Evolutionary conservation across 305 asterid genomes (phyloP).

Genomic region (Plantago coronopus): DNA sequence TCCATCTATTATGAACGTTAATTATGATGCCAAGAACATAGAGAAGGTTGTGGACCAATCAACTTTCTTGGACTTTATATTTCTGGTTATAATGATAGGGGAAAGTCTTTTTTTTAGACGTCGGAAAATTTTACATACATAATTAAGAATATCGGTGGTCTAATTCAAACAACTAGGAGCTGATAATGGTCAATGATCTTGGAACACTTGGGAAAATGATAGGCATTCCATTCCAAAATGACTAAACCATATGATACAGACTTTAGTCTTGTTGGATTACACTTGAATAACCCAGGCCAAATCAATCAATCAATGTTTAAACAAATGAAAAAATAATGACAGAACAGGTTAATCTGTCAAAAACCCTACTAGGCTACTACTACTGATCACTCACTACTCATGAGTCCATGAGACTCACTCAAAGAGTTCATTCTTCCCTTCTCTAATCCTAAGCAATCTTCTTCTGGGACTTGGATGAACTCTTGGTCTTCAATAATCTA

Average conservation of each 20-base stretch:
- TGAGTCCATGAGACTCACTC: neutral
- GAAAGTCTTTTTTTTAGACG: no score
- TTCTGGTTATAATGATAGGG: no score
- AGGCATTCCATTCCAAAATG: neutral
- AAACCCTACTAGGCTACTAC: no score
- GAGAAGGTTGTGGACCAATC: no score
- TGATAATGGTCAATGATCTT: neutral
- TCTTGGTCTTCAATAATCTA: constrained; percentile 6
- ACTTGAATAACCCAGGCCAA: constrained; percentile 41
- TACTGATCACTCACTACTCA: constrained; percentile 9
- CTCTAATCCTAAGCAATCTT: neutral
- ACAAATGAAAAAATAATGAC: constrained; percentile 52
- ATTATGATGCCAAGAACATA: no score
- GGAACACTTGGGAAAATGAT: neutral
- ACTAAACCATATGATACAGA: constrained; percentile 7
- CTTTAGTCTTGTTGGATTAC: constrained; percentile 36
- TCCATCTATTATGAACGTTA: no score
- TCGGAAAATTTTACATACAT: no score
- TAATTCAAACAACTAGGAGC: no score
- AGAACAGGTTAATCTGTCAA: constrained; percentile 44
- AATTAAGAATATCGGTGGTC: no score
- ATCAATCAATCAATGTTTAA: constrained; percentile 2
- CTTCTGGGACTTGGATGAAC: constrained; percentile 1
- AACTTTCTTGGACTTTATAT: no score
- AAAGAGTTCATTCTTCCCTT: no score